Evolutionary conservation across 176 grass and related monocot genomes (phyloP).

Genomic region (Carex littledalei): DNA sequence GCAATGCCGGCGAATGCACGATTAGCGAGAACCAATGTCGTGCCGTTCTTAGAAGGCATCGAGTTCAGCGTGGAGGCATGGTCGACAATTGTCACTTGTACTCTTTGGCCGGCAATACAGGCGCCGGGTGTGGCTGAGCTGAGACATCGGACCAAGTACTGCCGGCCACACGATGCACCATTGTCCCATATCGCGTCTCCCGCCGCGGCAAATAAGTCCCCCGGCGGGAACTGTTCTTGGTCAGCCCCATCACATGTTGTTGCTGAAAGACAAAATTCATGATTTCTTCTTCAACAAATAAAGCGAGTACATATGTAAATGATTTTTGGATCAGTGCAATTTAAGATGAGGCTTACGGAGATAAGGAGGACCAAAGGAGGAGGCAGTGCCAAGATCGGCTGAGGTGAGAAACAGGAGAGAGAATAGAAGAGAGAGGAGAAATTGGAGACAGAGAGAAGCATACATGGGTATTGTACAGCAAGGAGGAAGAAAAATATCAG

Average conservation of each 20-base stretch:
- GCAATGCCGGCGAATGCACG: constrained; percentile 19
- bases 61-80: constrained; percentile 27
- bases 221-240: constrained; percentile 33
- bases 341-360: constrained; percentile 33
- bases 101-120: constrained; percentile 17
- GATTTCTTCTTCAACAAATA: not conserved
- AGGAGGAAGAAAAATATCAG: not conserved
- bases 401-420: constrained; percentile 6
- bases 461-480: constrained; percentile 5
- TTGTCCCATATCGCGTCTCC: constrained; percentile 52
- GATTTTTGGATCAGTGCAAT: not conserved
- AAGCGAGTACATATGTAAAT: not conserved
- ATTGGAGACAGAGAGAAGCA: not conserved
- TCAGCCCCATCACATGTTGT: constrained; percentile 34
- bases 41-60: constrained; percentile 12
- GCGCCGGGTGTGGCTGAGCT: constrained; percentile 23
- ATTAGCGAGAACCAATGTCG: constrained; percentile 25
- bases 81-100: constrained; percentile 29
- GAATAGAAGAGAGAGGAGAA: not conserved
- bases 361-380: constrained; percentile 41
- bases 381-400: constrained; percentile 44
- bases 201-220: constrained; percentile 27
- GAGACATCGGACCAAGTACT: constrained; percentile 37
- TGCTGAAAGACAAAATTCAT: constrained; percentile 20
- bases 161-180: constrained; percentile 34